Conservation (phyloP, 140 eudicot species). For the Senecio squalidus region DNA sequence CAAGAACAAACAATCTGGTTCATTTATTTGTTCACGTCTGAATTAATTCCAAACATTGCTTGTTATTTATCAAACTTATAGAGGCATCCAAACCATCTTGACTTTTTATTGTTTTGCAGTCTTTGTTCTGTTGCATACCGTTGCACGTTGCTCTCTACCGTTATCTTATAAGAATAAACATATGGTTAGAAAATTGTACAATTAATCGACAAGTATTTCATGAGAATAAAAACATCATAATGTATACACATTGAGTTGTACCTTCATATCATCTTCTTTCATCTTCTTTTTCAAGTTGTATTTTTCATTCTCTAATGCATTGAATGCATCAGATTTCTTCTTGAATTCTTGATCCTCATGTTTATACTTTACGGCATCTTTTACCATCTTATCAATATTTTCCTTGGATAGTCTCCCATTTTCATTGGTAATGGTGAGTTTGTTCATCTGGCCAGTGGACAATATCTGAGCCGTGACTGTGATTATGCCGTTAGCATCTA, state of each 20-base stretch:
- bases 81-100: not conserved
- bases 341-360: constrained; percentile 18
- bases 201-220: too few species aligned
- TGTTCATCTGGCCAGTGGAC: constrained; percentile 6
- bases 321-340: constrained; percentile 1
- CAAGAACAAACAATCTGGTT: too few species aligned
- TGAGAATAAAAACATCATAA: too few species aligned
- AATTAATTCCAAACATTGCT: too few species aligned
- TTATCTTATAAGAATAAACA: not conserved
- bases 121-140: not conserved
- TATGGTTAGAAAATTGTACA: too few species aligned
- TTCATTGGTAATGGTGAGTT: constrained; percentile 9
- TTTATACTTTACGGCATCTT: constrained; percentile 5
- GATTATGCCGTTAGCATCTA: constrained; percentile 22
- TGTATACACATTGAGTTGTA: not conserved
- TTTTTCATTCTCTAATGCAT: constrained; percentile 4
- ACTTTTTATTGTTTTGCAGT: too few species aligned
- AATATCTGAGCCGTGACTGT: constrained; percentile 19
- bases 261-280: not conserved
- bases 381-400: constrained; percentile 19
- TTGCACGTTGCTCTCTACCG: not conserved
- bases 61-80: not conserved
- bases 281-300: constrained; percentile 10
- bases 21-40: too few species aligned
- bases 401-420: constrained; percentile 13